Percentiles rank a stretch among this genome's conserved stretches.
phyloP scores from a whole-genome alignment of 495 filamentous ascomycete species.

The Neurospora sp. region DNA sequence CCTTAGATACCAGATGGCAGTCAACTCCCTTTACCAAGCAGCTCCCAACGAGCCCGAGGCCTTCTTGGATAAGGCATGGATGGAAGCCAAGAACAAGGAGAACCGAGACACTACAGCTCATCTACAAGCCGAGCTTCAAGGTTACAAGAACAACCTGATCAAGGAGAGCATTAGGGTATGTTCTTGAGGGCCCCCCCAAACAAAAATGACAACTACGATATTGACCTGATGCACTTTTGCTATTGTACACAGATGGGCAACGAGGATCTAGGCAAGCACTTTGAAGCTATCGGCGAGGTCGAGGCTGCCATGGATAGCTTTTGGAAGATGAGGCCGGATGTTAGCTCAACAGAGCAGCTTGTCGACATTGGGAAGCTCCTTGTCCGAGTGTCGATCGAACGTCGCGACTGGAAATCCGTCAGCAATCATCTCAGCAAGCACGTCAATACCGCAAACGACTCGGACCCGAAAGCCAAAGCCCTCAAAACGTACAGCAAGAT shows the following conservation, averaged over 20 bases:
- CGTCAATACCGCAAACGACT: constrained; percentile 28
- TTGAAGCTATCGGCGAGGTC: constrained; percentile 34
- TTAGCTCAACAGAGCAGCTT: constrained; percentile 34
- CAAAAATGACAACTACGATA: not conserved
- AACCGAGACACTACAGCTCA: constrained; percentile 59
- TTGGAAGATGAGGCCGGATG: constrained; percentile 36
- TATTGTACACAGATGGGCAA: constrained; percentile 30
- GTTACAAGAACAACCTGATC: constrained; percentile 94
- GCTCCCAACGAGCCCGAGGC: constrained; percentile 61
- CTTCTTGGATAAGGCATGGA: constrained; percentile 58
- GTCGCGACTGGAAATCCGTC: constrained; percentile 40
- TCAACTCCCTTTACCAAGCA: constrained; percentile 50
- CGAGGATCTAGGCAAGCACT: constrained; percentile 38
- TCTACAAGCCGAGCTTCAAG: constrained; percentile 73
- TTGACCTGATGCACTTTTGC: not conserved
- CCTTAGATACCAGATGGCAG: constrained; percentile 57
- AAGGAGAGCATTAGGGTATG: constrained; percentile 92
- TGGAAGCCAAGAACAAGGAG: constrained; percentile 47
- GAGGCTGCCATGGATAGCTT: constrained; percentile 30
- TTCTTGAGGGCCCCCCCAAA: not conserved
- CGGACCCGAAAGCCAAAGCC: constrained; percentile 47
- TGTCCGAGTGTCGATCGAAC: constrained; percentile 33
- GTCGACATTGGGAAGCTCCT: constrained; percentile 34
- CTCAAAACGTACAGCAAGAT: constrained; percentile 56
- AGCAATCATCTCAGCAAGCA: constrained; percentile 61